Percentiles rank a stretch among this genome's conserved stretches.
Conservation (phyloP, 805 yeast genomes). For the Schizosaccharomyces octosporus region DNA sequence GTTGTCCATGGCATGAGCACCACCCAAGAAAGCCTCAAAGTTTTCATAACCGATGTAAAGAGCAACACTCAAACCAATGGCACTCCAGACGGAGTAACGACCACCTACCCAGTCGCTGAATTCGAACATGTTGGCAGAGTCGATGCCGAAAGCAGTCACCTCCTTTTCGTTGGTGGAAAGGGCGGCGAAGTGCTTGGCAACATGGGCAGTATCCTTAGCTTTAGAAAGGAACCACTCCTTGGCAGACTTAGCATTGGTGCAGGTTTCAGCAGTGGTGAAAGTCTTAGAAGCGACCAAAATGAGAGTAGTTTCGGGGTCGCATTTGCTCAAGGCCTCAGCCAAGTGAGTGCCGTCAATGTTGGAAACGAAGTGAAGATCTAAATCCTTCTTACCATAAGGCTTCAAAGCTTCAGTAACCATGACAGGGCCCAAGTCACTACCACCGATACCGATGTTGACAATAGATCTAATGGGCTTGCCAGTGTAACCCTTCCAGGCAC, state of each 20-base stretch:
- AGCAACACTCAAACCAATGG: slow-evolving; percentile 90
- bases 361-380: slow-evolving; percentile 78
- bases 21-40: slow-evolving; percentile 75
- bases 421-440: slow-evolving; percentile 95
- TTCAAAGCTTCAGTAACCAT: slow-evolving; percentile 97
- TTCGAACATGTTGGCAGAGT: slow-evolving; percentile 93
- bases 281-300: slow-evolving; percentile 41
- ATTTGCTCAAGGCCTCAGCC: slow-evolving; percentile 61
- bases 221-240: slow-evolving; percentile 73
- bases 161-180: slow-evolving; percentile 78
- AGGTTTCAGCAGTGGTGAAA: slow-evolving; percentile 95
- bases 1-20: slow-evolving; percentile 91
- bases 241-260: slow-evolving; percentile 86
- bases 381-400: slow-evolving; percentile 40
- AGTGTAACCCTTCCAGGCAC: slow-evolving; percentile 89
- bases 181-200: slow-evolving; percentile 95
- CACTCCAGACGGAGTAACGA: slow-evolving; percentile 99
- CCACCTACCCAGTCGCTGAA: slow-evolving; percentile 99
- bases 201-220: slow-evolving; percentile 42
- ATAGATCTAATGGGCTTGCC: slow-evolving; percentile 83
- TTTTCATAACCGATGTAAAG: slow-evolving; percentile 86
- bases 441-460: slow-evolving; percentile 96
- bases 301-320: slow-evolving; percentile 77
- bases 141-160: slow-evolving; percentile 89
- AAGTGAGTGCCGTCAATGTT: slow-evolving; percentile 96